phyloP scores from a whole-genome alignment of 495 filamentous ascomycete species.

The Aspergillus carlsbadensis region DNA sequence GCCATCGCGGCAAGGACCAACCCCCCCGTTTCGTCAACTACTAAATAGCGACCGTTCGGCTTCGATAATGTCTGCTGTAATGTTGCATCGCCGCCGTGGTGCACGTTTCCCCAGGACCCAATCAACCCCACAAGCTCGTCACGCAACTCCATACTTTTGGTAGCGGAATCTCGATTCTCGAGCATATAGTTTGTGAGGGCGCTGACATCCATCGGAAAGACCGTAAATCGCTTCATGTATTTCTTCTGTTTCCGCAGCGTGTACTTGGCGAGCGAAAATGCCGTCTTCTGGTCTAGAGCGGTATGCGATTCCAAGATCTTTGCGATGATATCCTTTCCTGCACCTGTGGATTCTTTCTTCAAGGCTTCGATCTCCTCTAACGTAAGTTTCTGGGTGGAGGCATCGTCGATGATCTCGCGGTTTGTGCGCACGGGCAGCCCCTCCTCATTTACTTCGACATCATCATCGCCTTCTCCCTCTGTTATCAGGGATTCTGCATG shows the following conservation, averaged over 20 bases:
- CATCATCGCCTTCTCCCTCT: conserved; percentile 51
- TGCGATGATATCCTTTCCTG: conserved; percentile 83
- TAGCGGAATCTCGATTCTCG: conserved; percentile 66
- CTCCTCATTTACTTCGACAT: conserved; percentile 50
- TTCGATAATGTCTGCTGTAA: conserved; percentile 30
- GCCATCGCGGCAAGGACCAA: conserved; percentile 84
- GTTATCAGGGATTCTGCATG: conserved; percentile 70
- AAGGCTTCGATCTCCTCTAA: conserved; percentile 87
- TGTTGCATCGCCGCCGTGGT: conserved; percentile 42
- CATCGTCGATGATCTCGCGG: conserved; percentile 75
- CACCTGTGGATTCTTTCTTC: conserved; percentile 73
- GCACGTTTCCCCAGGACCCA: conserved; percentile 63
- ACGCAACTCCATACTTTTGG: conserved; percentile 81
- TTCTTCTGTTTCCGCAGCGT: conserved; percentile 91
- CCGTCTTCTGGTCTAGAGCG: conserved; percentile 88
- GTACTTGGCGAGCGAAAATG: conserved; percentile 92
- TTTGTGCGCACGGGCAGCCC: conserved; percentile 74
- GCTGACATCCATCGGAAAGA: conserved; percentile 77
- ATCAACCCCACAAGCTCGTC: conserved; percentile 81
- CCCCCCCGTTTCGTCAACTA: conserved; percentile 88
- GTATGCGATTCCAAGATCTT: conserved; percentile 83
- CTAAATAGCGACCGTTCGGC: conserved; percentile 74
- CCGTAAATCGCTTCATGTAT: conserved; percentile 82
- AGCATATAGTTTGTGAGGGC: conserved; percentile 70
- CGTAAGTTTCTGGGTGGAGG: conserved; percentile 76